These are phyloP conservation scores for Paraurostyla sp. DNA, from an alignment of 73 alveolate genomes.

Conservation along the genomic window DNA sequence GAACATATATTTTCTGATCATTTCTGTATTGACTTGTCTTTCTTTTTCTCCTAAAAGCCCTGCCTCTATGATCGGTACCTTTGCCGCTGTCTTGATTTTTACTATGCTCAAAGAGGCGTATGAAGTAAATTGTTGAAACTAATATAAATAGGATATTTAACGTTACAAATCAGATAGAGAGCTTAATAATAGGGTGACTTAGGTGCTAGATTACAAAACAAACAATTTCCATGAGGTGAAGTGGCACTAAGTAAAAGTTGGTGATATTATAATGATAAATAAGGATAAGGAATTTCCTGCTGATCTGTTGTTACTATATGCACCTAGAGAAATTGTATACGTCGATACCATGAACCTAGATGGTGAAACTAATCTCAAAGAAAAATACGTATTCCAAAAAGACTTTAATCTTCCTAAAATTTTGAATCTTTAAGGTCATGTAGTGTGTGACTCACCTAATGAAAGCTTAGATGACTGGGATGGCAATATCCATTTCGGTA, in stretches of 20 bases:
- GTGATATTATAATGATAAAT: constrained; percentile 32
- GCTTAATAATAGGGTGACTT: constrained; percentile 40
- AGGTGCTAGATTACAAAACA: background rate
- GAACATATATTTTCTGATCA: constrained; percentile 91
- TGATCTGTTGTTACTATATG: constrained; percentile 16
- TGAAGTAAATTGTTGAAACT: constrained; percentile 38
- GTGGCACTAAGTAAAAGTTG: constrained; percentile 57
- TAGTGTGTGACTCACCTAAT: constrained; percentile 86
- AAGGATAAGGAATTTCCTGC: constrained; percentile 56
- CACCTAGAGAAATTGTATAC: constrained; percentile 38
- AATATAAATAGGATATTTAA: background rate
- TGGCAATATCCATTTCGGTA: constrained; percentile 66
- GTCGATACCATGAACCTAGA: constrained; percentile 90
- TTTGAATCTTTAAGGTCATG: constrained; percentile 34
- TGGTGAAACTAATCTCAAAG: constrained; percentile 83
- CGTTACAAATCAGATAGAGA: constrained; percentile 33
- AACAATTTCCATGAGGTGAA: background rate
- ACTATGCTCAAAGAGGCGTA: constrained; percentile 89
- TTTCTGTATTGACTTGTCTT: constrained; percentile 88
- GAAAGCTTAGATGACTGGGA: constrained; percentile 87
- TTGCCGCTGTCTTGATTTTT: constrained; percentile 71
- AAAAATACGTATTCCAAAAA: constrained; percentile 55
- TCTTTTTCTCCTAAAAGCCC: constrained; percentile 78
- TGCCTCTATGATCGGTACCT: constrained; percentile 79
- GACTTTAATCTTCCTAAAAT: background rate